phyloP scores from a whole-genome alignment of 106 monocot genomes.

The Apostasia shenzhenica region DNA sequence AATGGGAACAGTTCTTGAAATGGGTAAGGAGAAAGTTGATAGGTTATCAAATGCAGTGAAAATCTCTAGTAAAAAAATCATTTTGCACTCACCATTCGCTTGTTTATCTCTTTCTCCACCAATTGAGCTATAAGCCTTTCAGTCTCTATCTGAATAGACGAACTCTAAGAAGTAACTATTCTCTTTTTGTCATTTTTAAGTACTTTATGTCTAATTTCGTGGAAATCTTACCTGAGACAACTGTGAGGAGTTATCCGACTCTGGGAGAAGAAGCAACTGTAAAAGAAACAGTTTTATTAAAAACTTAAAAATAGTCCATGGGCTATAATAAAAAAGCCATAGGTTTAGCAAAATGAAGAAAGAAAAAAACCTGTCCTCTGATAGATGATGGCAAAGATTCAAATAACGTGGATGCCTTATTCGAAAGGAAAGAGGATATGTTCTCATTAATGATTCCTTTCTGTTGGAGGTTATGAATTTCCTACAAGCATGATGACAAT shows the following conservation, averaged over 20 bases:
- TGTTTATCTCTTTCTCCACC: constrained; percentile 45
- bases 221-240: constrained; percentile 35
- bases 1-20: background rate
- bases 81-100: constrained; percentile 23
- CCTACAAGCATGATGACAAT: constrained; percentile 29
- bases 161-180: background rate
- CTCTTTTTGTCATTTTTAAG: too few species aligned
- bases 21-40: background rate
- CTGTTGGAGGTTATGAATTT: constrained; percentile 58
- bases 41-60: background rate
- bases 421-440: constrained; percentile 60
- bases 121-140: constrained; percentile 55
- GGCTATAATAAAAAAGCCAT: too few species aligned
- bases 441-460: constrained; percentile 42
- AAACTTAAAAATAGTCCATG: too few species aligned
- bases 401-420: constrained; percentile 74
- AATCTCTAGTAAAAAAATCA: too few species aligned
- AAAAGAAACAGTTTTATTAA: constrained; percentile 4
- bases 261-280: constrained; percentile 45
- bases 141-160: constrained; percentile 45
- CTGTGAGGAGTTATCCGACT: constrained; percentile 57
- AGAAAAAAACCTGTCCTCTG: constrained; percentile 45
- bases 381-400: constrained; percentile 67
- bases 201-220: background rate
- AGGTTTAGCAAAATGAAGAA: background rate